phyloP scores from a whole-genome alignment of 2,329 filamentous ascomycete genomes.

The Elsinoe arachidis region DNA sequence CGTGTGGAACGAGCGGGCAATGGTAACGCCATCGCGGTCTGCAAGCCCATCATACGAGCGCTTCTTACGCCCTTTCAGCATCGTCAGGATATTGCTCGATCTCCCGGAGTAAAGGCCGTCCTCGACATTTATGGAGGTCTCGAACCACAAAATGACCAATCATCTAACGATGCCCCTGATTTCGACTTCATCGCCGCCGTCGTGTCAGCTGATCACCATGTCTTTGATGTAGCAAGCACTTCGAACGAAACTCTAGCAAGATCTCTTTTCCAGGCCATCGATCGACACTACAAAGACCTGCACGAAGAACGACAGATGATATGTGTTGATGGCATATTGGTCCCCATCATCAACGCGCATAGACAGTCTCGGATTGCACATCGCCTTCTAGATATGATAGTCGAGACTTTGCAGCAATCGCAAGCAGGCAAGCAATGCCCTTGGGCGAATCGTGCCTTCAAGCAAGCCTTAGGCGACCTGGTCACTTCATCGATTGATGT shows the following conservation, averaged over 20 bases:
- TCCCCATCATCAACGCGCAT: conserved; percentile 26
- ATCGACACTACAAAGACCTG: neutral
- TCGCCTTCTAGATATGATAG: conserved; percentile 20
- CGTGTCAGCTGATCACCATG: neutral
- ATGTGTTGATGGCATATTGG: conserved; percentile 17
- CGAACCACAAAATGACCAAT: neutral
- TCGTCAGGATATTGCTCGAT: neutral
- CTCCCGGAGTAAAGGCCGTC: neutral
- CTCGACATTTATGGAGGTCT: neutral
- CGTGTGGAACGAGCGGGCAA: neutral
- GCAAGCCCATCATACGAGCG: neutral
- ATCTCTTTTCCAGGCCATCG: conserved; percentile 13
- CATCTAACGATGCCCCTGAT: conserved; percentile 18
- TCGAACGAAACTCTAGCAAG: neutral
- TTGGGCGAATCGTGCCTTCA: neutral
- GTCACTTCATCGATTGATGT: conserved; percentile 17
- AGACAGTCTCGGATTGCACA: conserved; percentile 22
- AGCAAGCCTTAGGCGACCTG: conserved; percentile 16
- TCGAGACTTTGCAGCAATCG: neutral
- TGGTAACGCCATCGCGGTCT: neutral
- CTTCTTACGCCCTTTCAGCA: neutral
- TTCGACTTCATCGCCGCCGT: conserved; percentile 33
- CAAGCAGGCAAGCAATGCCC: too few relatives aligned
- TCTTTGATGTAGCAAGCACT: neutral
- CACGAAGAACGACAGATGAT: neutral